These are phyloP conservation scores for Cyclotella atomus DNA, from an alignment of 108 stramenopile species.

Conservation along the genomic window DNA sequence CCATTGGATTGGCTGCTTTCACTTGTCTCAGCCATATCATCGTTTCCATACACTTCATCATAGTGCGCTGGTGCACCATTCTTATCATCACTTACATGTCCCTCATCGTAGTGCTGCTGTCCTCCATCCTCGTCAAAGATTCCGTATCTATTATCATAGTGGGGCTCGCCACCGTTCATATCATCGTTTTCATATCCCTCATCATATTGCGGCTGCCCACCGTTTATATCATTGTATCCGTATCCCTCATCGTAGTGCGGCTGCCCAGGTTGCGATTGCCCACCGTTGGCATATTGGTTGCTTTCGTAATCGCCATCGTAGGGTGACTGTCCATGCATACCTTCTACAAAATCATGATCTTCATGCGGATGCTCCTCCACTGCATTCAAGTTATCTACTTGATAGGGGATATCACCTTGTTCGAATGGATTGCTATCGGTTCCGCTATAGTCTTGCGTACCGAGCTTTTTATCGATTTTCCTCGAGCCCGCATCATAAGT, in stretches of 20 bases:
- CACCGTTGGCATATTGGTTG: too few species aligned
- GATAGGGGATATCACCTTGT: too few species aligned
- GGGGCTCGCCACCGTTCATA: too few species aligned
- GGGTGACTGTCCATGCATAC: too few species aligned
- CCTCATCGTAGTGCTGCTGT: too few species aligned
- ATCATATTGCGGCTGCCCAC: background rate
- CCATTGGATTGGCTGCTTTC: background rate
- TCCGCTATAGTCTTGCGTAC: background rate
- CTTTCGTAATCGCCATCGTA: too few species aligned
- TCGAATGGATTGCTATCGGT: background rate
- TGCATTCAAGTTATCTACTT: background rate
- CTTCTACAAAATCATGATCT: background rate
- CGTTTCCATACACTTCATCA: background rate
- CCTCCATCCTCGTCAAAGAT: too few species aligned
- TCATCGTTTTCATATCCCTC: background rate
- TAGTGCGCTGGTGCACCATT: background rate
- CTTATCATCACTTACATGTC: too few species aligned
- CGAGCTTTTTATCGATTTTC: too few species aligned
- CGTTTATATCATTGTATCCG: background rate
- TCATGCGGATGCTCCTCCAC: background rate
- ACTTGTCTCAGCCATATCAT: background rate
- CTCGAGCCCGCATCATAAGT: background rate
- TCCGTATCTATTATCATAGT: too few species aligned
- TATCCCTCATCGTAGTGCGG: too few species aligned
- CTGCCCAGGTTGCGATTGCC: too few species aligned